Evolutionary conservation across 1,139 yeast species (phyloP), one percentile per base, ranked within the genome.

Genomic region (Meyerozyma carpophila): DNA sequence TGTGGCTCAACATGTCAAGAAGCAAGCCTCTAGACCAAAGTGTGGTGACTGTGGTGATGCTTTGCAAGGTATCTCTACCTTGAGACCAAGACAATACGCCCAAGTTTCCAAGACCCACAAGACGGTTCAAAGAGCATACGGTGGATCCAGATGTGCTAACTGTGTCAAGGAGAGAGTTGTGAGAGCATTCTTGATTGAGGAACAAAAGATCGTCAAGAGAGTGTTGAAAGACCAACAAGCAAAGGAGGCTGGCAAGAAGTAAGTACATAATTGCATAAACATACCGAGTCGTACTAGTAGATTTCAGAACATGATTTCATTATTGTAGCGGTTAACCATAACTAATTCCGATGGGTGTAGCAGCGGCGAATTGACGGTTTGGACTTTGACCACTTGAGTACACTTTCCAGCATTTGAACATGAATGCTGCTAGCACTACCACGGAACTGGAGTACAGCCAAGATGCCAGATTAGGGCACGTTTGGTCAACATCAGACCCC

Each of bases 121-220:
- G 84, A 86, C 96, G 61, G 98, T 93, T 62, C 91, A 91, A 73
- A 93, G 98, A 84, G 91, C 96, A 66, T 93, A 93, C 91, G 98
- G 98, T 81, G 98, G 98, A 74, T 84, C 95, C 66, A 83, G 94
- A 82, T 90, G 96, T 79, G 95, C 95, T 68, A 85, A 84, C 88
- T 88, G 96, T 81, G 97, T 91, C 70, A 90, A 89, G 84, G 95
- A 90, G 77, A 88, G 96, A 84, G 84, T 93, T 65, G 90, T 91
- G 73, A 91, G 98, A 82, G 97, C 98, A 70, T 93, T 93, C 89
- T 85, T 93, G 74, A 88, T 93, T 63, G 98, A 93, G 81, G 98
- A 93, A 81, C 98, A 93, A 82, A 93, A 91, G 88, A 89, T 93
- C 61, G 98, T 93, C 72, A 93, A 93, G 91, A 89, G 95, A 79